These are phyloP conservation scores for Withania somnifera DNA, from an alignment of 305 asterid genomes.

Conservation along the genomic window DNA sequence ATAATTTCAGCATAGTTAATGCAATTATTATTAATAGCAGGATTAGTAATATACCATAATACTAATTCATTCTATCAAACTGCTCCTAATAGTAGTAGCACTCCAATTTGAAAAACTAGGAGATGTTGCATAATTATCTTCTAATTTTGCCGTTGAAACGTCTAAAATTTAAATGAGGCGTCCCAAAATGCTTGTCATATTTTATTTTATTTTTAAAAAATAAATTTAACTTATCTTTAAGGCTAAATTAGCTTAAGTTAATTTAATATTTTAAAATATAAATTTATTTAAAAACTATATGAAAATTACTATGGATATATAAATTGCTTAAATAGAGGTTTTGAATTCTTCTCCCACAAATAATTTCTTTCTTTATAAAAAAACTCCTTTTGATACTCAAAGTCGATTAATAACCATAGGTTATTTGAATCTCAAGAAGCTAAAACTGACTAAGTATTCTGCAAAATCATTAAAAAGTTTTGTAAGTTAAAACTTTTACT, in stretches of 20 bases:
- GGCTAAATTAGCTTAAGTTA: background rate
- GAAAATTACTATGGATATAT: background rate
- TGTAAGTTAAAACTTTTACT: background rate
- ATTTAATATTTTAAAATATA: background rate
- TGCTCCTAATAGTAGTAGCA: too few relatives aligned
- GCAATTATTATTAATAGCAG: too few relatives aligned
- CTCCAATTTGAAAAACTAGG: too few relatives aligned
- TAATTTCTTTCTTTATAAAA: too few relatives aligned
- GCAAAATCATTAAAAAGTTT: background rate
- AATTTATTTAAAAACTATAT: background rate
- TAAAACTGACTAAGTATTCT: background rate
- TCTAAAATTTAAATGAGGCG: background rate
- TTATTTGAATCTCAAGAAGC: background rate
- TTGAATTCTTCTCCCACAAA: too few relatives aligned
- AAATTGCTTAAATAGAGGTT: too few relatives aligned
- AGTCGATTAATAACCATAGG: background rate
- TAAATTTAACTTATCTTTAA: background rate
- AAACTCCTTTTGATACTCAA: too few relatives aligned
- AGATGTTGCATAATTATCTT: background rate
- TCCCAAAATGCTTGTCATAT: background rate
- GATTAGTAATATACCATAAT: too few relatives aligned
- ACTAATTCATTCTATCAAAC: too few relatives aligned
- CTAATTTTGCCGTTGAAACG: background rate
- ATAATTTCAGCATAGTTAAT: too few relatives aligned
- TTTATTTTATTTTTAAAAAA: too few relatives aligned